Percentiles rank a stretch among this genome's conserved stretches.
Evolutionary conservation across 2,329 filamentous ascomycete species (phyloP).

Genomic region (Ilyonectria mors-panacis): DNA sequence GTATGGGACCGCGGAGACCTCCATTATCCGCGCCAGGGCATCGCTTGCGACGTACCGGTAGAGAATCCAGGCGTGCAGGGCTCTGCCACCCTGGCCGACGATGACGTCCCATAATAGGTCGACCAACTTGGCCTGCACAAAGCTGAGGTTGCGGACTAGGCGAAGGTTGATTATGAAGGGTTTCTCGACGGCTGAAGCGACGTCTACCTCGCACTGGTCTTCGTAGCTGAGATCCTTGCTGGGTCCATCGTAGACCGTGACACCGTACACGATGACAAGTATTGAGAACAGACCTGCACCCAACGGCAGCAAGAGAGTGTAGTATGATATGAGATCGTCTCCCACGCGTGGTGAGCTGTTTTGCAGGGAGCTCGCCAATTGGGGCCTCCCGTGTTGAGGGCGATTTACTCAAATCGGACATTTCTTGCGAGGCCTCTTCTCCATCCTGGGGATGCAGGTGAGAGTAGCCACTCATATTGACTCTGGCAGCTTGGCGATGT

Average conservation of each 20-base stretch:
- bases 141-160: neutral
- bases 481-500: neutral
- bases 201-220: neutral
- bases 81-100: slow-evolving; percentile 12
- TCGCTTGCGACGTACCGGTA: slow-evolving; percentile 1
- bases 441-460: neutral
- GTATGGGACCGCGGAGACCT: slow-evolving; percentile 8
- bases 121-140: slow-evolving; percentile 8
- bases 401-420: neutral
- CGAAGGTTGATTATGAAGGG: slow-evolving; percentile 8
- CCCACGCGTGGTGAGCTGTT: neutral
- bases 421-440: neutral
- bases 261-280: neutral
- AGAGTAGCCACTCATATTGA: neutral
- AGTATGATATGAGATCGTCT: neutral
- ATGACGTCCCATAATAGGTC: slow-evolving; percentile 10
- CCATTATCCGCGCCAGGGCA: slow-evolving; percentile 4
- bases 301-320: neutral
- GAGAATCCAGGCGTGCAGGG: slow-evolving; percentile 12
- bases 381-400: neutral
- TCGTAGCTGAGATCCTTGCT: neutral
- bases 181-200: neutral
- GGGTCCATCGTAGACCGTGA: neutral
- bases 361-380: neutral
- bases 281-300: neutral